Base-by-base conservation (phyloP, 2,329 filamentous ascomycete species). In the Claviceps sp. region DNA sequence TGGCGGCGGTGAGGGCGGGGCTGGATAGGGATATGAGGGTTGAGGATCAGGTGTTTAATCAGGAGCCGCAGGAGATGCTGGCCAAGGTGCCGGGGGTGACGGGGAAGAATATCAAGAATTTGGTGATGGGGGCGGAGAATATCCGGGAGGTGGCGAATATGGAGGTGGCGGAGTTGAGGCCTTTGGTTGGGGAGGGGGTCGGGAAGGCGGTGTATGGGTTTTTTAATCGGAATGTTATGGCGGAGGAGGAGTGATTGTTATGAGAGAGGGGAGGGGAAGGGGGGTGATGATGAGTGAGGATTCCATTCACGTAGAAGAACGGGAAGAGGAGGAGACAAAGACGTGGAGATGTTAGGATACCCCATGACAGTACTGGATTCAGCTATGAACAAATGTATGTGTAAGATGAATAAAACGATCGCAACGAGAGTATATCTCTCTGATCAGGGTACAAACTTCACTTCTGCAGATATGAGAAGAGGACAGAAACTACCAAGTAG, bases 11-110 rank as follows among this genome's bases (percentile, higher is more conserved):
- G 7, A 81, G 85, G 54, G 79, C 90, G 2, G 93, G 93, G 0
- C 72, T 98, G 73, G 58, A 70, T 53, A 65, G 64, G 56, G 67
- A 69, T 53, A 73, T 79, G 64, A 75, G 70, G 61, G 78, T 75
- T 2, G 82, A 82, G 54, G 77, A 84, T 58, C 80, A 87, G 60
- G 81, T 76, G 0, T 95, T 95, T 62, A 94, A 89, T 60, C 79
- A 84, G 55, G 82, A 88, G 60, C 88, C 89, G 30, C 87, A 94
- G 68, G 91, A 97, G 63, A 95, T 97, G 87, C 70, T 98, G 56
- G 74, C 84, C 30, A 78, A 81, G 1, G 83, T 97, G 13, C 93
- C 93, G 0, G 93, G 93, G 0, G 79, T 97, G 14, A 91, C 81
- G 37, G 82, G 83, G 11, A 85, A 88, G 68, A 89, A 87, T 55